Conservation (phyloP, 1,139 yeast genomes). For the Lipomyces yarrowii region DNA sequence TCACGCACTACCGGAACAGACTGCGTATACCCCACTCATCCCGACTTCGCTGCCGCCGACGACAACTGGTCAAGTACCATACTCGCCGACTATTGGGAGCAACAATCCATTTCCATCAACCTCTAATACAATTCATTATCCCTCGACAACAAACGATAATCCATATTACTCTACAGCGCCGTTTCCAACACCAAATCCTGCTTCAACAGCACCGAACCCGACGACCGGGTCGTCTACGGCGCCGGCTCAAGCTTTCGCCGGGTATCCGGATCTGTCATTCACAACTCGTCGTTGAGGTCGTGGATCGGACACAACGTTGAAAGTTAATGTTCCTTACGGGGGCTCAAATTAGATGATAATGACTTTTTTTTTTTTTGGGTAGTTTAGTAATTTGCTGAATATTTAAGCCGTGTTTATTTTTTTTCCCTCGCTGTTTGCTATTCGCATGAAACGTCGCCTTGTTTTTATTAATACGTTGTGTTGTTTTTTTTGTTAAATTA, state of each 20-base stretch:
- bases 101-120: background rate
- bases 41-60: background rate
- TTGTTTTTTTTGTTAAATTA: too few species aligned
- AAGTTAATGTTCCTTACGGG: background rate
- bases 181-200: background rate
- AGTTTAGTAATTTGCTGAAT: too few species aligned
- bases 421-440: background rate
- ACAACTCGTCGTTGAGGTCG: background rate
- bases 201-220: background rate
- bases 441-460: too few species aligned
- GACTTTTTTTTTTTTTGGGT: background rate
- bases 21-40: background rate
- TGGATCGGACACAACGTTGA: background rate
- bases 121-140: background rate
- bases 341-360: background rate
- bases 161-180: background rate
- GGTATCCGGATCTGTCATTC: background rate
- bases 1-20: background rate
- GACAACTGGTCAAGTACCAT: background rate
- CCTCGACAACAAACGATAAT: background rate
- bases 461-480: background rate
- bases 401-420: too few species aligned
- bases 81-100: background rate
- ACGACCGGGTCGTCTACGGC: background rate
- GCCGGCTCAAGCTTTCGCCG: background rate